phyloP scores from a whole-genome alignment of 805 yeast genomes.

The Starmerella ratchasimensis region DNA sequence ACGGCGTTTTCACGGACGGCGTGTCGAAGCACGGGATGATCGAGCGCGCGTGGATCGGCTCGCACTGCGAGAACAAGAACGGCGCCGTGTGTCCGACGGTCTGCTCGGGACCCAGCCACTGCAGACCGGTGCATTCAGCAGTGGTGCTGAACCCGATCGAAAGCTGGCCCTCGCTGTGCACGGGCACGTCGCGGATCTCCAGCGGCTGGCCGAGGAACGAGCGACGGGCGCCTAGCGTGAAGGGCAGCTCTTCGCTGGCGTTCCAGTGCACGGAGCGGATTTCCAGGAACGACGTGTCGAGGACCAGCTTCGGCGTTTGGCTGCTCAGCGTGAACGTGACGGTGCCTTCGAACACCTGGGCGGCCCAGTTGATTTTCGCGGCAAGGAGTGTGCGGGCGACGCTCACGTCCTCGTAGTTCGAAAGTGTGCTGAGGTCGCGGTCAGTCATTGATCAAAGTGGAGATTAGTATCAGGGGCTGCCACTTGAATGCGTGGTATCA shows the following conservation, averaged over 20 bases:
- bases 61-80: constrained; percentile 76
- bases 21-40: constrained; percentile 86
- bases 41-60: constrained; percentile 81
- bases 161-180: constrained; percentile 14
- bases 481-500: too few relatives aligned
- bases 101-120: constrained; percentile 63
- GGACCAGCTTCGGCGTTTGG: constrained; percentile 29
- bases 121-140: constrained; percentile 63
- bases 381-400: constrained; percentile 41
- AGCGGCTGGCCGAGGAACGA: constrained; percentile 35
- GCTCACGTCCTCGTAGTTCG: constrained; percentile 47
- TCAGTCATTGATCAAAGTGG: too few relatives aligned
- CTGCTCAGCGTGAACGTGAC: constrained; percentile 36
- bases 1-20: constrained; percentile 65
- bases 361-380: constrained; percentile 42
- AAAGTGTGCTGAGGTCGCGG: constrained; percentile 43
- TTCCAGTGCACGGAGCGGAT: constrained; percentile 36
- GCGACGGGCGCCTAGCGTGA: constrained; percentile 24
- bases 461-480: too few relatives aligned
- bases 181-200: constrained; percentile 20
- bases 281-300: constrained; percentile 57
- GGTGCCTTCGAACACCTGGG: constrained; percentile 39
- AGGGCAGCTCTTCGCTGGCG: constrained; percentile 23
- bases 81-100: constrained; percentile 60
- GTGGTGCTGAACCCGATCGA: constrained; percentile 55